phyloP scores from a whole-genome alignment of 352 stramenopile genomes.

The Albugo laibachii region DNA sequence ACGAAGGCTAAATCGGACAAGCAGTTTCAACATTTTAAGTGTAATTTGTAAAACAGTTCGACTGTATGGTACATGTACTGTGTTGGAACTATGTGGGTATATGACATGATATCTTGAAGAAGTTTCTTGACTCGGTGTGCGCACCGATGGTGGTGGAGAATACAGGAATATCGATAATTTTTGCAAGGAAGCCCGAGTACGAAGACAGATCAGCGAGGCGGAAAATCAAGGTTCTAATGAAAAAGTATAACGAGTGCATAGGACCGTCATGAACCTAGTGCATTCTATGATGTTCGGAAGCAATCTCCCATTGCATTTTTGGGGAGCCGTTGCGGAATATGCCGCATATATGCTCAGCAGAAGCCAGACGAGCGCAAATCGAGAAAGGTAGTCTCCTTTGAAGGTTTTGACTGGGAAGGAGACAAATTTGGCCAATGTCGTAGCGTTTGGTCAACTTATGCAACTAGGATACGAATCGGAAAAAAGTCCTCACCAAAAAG shows the following conservation, averaged over 20 bases:
- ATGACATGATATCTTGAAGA: no score
- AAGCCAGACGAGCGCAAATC: not conserved
- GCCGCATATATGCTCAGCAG: not conserved
- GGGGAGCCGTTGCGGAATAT: not conserved
- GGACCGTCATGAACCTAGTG: constrained; percentile 13
- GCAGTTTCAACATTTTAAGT: no score
- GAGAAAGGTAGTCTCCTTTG: not conserved
- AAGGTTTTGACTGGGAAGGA: constrained; percentile 2
- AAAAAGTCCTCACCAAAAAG: not conserved
- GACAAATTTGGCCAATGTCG: constrained; percentile 1
- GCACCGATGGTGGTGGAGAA: constrained; percentile 9
- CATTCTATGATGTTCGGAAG: constrained; percentile 13
- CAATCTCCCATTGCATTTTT: constrained; percentile 7
- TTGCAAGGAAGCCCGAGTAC: constrained; percentile 7
- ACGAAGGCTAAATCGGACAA: no score
- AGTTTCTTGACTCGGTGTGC: no score
- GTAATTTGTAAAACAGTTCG: no score
- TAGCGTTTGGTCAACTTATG: constrained; percentile 1
- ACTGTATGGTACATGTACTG: not conserved
- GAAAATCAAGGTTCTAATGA: constrained; percentile 13
- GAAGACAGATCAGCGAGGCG: constrained; percentile 7
- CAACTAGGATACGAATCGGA: not conserved
- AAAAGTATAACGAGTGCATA: constrained; percentile 15
- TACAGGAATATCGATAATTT: constrained; percentile 14
- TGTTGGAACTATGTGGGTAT: no score